Evolutionary conservation across 2,329 filamentous ascomycete species (phyloP), one percentile per base, ranked within the genome.

Genomic region (Pyricularia grisea): DNA sequence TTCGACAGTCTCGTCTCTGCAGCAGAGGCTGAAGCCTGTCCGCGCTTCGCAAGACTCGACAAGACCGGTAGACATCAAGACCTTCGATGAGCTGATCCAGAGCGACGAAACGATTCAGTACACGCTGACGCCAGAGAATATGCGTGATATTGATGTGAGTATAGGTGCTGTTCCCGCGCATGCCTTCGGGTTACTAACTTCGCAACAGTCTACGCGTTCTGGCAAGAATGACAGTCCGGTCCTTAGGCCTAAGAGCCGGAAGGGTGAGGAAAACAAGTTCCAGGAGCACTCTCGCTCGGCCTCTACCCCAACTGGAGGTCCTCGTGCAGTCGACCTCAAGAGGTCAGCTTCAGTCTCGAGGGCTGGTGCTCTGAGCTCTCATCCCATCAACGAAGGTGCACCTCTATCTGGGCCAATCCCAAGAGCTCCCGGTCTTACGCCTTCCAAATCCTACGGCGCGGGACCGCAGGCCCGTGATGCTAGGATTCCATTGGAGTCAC

Each of bases 21-120:
- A 82, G 2, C 81, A 78, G 70, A 87, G 84, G 70, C 75, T 85
- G 66, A 87, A 85, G 75, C 78, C 83, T 9, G 78, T 85, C 2
- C 82, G 86, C 58, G 85, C 81, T 4, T 89, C 88, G 0, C 87
- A 90, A 71, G 88, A 90, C 81, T 80, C 6, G 23, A 67, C 33
- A 58, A 28, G 25, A 36, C 65, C 65, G 36, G 36, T 50, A 12
- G 33, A 28, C 79, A 81, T 7, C 86, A 87, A 65, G 86, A 89
- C 70, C 73, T 90, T 95, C 74, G 92, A 95, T 75, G 86, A 93
- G 73, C 82, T 94, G 67, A 94, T 95, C 71, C 88, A 92, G 69
- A 93, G 92, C 77, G 90, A 93, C 73, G 88, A 93, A 75, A 94
- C 92, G 1, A 89, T 94, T 63, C 92, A 92, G 73, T 94, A 91